phyloP scores from a whole-genome alignment of 2,329 filamentous ascomycete genomes.

The Alternaria arborescens region DNA sequence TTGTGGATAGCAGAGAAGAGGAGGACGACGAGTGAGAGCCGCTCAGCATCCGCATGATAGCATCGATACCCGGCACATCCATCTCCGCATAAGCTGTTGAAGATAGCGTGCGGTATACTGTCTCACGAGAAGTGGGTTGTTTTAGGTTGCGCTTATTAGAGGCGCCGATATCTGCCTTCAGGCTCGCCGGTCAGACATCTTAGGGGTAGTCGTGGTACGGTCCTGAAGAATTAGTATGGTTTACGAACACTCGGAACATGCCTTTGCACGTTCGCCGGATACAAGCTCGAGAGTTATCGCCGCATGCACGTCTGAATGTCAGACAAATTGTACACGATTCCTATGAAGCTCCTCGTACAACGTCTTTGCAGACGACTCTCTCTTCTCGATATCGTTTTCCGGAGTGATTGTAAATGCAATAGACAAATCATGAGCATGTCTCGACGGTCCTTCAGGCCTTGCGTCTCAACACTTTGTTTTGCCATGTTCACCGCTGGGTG shows the following conservation, averaged over 20 bases:
- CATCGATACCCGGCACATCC: background rate
- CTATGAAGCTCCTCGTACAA: background rate
- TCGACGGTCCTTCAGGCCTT: background rate
- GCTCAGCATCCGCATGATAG: background rate
- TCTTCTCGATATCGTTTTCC: background rate
- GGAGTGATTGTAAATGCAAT: background rate
- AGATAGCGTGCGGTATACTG: background rate
- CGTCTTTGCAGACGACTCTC: background rate
- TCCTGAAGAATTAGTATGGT: background rate
- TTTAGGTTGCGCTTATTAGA: background rate
- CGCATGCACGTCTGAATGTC: background rate
- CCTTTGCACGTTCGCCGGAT: background rate
- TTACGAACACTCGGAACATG: background rate
- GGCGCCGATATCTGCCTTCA: background rate
- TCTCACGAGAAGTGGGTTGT: background rate
- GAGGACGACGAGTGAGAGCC: slow-evolving; percentile 14
- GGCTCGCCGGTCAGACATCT: background rate
- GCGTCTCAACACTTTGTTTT: slow-evolving; percentile 1
- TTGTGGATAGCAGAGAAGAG: slow-evolving; percentile 27
- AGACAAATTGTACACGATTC: background rate
- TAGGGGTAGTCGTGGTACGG: background rate
- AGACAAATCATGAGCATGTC: background rate
- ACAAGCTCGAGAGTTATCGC: background rate
- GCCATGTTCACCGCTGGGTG: background rate
- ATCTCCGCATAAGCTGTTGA: background rate